Evolutionary conservation across 1,139 yeast genomes (phyloP).

Genomic region (Kodamaea plutei): DNA sequence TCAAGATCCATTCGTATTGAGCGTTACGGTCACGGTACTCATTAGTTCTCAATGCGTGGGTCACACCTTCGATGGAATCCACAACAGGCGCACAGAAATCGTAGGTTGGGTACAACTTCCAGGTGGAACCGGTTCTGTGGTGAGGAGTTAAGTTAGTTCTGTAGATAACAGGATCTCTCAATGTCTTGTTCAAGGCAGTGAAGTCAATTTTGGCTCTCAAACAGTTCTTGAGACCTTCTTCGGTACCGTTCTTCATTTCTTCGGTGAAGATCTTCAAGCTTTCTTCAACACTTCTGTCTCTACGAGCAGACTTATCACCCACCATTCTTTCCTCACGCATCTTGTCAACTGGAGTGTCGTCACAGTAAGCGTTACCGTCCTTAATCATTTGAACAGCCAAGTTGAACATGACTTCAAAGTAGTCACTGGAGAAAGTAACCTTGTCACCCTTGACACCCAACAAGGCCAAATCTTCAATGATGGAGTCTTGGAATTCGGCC

Average conservation of each 20-base stretch:
- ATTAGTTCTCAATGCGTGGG: constrained; percentile 94
- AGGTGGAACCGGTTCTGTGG: constrained; percentile 84
- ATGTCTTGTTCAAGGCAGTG: constrained; percentile 83
- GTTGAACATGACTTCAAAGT: constrained; percentile 87
- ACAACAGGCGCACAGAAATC: constrained; percentile 98
- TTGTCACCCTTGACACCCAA: constrained; percentile 89
- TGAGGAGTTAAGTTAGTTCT: constrained; percentile 96
- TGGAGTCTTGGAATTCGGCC: constrained; percentile 86
- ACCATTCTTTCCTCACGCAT: constrained; percentile 99
- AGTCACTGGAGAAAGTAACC: constrained; percentile 86
- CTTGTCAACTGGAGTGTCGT: constrained; percentile 85
- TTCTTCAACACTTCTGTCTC: constrained; percentile 89
- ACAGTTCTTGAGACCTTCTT: constrained; percentile 83
- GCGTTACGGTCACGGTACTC: constrained; percentile 98
- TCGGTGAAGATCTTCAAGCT: constrained; percentile 77
- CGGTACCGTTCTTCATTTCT: constrained; percentile 92
- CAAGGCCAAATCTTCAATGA: constrained; percentile 81
- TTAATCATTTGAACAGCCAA: constrained; percentile 79
- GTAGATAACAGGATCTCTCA: constrained; percentile 96
- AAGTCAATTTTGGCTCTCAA: constrained; percentile 93
- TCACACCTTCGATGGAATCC: constrained; percentile 91
- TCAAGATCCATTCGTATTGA: constrained; percentile 93
- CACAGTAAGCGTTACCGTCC: constrained; percentile 95
- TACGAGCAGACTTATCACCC: constrained; percentile 85
- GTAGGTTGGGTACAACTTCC: constrained; percentile 97